phyloP scores from a whole-genome alignment of 2,329 filamentous ascomycete genomes.

The Xylaria sp. region DNA sequence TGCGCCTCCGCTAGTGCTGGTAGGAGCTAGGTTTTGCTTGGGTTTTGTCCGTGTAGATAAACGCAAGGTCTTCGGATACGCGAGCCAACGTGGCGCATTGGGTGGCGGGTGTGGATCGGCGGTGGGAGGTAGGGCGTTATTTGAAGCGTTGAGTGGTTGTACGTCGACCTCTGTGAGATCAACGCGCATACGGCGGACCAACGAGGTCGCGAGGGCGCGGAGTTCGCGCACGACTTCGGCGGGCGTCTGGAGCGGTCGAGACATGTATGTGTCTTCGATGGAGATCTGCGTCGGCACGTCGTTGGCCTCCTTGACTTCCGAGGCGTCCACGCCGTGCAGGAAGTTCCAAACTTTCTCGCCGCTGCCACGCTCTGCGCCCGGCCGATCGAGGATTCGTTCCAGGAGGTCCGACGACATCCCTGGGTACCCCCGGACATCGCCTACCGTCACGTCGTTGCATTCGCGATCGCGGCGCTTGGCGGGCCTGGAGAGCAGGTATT shows the following conservation, averaged over 20 bases:
- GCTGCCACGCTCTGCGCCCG: slow-evolving; percentile 73
- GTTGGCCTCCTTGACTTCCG: slow-evolving; percentile 73
- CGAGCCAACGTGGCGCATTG: slow-evolving; percentile 65
- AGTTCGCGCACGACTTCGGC: slow-evolving; percentile 72
- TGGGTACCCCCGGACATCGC: slow-evolving; percentile 66
- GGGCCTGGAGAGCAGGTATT: slow-evolving; percentile 52
- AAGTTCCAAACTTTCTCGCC: slow-evolving; percentile 77
- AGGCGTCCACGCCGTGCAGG: slow-evolving; percentile 79
- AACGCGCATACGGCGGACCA: slow-evolving; percentile 77
- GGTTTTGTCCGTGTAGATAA: slow-evolving; percentile 73
- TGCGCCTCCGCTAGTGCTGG: slow-evolving; percentile 42
- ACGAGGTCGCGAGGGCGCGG: slow-evolving; percentile 67
- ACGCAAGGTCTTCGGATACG: slow-evolving; percentile 79
- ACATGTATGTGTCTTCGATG: slow-evolving; percentile 88
- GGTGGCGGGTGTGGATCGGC: neutral
- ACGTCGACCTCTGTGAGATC: slow-evolving; percentile 65
- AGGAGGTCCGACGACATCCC: slow-evolving; percentile 68
- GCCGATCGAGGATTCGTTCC: slow-evolving; percentile 71
- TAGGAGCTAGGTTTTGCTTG: slow-evolving; percentile 49
- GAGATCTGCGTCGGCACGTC: slow-evolving; percentile 85
- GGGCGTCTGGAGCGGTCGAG: slow-evolving; percentile 67
- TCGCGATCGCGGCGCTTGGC: slow-evolving; percentile 44
- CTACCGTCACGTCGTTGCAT: slow-evolving; percentile 60
- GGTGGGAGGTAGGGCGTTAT: neutral
- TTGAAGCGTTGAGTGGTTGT: neutral